Evolutionary conservation across 2,329 filamentous ascomycete genomes (phyloP), one percentile per base, ranked within the genome.

Genomic region (Macrophomina phaseolina): DNA sequence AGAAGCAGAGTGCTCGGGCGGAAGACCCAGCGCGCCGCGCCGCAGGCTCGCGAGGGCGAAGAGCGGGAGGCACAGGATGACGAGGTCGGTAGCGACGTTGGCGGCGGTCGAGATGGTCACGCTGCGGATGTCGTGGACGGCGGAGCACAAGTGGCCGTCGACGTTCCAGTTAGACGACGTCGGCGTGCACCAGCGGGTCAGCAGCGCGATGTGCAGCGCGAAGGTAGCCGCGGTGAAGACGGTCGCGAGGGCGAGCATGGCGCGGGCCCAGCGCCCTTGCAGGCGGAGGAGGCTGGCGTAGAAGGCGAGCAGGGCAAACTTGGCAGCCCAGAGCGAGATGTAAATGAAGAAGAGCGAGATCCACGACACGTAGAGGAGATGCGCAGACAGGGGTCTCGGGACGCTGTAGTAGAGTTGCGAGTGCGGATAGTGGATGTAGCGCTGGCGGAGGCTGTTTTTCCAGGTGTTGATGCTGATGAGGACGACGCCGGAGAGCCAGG

Each of bases 291-390:
- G 70, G 52, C 66, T 68, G 69, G 74, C 75, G 70, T 75, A 76
- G 68, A 76, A 72, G 12, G 74, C 74, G 18, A 76, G 70, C 58
- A 76, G 73, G 11, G 72, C 74, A 38, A 73, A 73, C 68, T 75
- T 76, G 52, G 69, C 65, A 52, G 70, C 67, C 73, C 74, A 76
- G 2, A 75, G 70, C 9, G 63, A 64, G 66, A 75, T 75, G 68
- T 76, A 75, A 65, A 76, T 75, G 70, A 74, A 76, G 70, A 74
- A 75, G 7, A 75, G 69, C 12, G 68, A 70, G 64, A 75, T 70
- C 73, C 73, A 76, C 38, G 74, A 76, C n/a, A 74, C 70, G 65
- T 75, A 71, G 52, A 76, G 73, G 8, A 76, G 68, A 62, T 76
- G 73, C 1, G 71, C 69, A 7, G 74, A 71, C 9, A 71, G 71